A percentile compares a stretch with the other conserved stretches of the same genome.
These are phyloP conservation scores for Fagus crenata DNA, from an alignment of 306 rosid genomes.

Conservation along the genomic window DNA sequence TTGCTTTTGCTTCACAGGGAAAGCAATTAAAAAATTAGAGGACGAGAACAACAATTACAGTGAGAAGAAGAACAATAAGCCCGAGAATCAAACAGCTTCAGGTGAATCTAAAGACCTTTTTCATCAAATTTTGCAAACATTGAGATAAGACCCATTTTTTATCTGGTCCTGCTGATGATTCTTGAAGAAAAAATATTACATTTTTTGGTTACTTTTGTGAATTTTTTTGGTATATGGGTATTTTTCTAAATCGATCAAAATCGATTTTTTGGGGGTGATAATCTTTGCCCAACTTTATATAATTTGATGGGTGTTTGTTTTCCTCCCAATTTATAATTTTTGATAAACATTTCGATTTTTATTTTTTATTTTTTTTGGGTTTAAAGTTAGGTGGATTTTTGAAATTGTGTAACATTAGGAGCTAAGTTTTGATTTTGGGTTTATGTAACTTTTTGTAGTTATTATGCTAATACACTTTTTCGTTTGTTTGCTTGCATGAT, in stretches of 20 bases:
- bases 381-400: background rate
- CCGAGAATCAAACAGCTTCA: constrained; percentile 35
- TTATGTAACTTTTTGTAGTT: constrained; percentile 1
- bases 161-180: constrained; percentile 20
- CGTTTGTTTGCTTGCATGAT: constrained; percentile 32
- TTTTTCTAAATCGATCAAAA: constrained; percentile 19
- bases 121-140: background rate
- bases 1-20: constrained; percentile 60
- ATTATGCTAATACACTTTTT: constrained; percentile 9
- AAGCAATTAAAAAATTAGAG: constrained; percentile 43
- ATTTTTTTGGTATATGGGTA: constrained; percentile 20
- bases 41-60: constrained; percentile 11
- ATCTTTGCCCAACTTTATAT: background rate
- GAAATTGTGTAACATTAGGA: constrained; percentile 3
- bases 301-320: background rate
- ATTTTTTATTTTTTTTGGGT: constrained; percentile 7
- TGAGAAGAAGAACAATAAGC: constrained; percentile 27
- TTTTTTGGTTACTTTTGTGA: background rate
- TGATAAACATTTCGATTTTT: background rate
- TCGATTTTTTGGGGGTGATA: constrained; percentile 23
- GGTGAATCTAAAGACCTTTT: constrained; percentile 39
- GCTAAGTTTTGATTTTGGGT: constrained; percentile 1
- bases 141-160: constrained; percentile 20
- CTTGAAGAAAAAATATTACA: background rate
- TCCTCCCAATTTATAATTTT: constrained; percentile 4